phyloP scores from a whole-genome alignment of 2,329 filamentous ascomycete genomes.

The Venturia nashicola region DNA sequence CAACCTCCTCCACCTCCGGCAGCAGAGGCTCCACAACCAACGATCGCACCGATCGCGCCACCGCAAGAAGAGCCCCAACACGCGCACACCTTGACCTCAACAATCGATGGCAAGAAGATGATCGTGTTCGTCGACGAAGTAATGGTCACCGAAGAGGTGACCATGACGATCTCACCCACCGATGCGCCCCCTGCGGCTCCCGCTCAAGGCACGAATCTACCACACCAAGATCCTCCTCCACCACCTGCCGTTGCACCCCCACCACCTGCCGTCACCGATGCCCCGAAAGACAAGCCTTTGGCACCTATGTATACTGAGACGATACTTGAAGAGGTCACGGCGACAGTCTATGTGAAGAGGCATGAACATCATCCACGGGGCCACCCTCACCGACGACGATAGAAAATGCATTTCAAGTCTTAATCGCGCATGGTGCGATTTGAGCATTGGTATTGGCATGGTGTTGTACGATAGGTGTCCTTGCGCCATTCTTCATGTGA shows the following conservation, averaged over 20 bases:
- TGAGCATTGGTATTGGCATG: too few species aligned
- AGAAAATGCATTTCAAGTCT: neutral
- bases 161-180: neutral
- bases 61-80: neutral
- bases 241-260: neutral
- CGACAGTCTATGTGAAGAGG: neutral
- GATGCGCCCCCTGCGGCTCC: neutral
- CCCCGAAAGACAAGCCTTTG: neutral
- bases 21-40: neutral
- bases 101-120: neutral
- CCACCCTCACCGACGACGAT: neutral
- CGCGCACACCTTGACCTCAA: neutral
- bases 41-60: neutral
- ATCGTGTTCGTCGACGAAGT: neutral
- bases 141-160: neutral
- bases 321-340: neutral
- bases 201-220: neutral
- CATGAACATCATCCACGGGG: neutral
- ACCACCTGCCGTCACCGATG: neutral
- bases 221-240: neutral
- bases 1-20: neutral
- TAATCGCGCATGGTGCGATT: too few species aligned
- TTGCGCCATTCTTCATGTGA: too few species aligned
- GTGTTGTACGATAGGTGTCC: too few species aligned
- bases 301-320: neutral